Base-by-base conservation (phyloP, 345 rosid genomes). In the Pugionium cornutum region DNA sequence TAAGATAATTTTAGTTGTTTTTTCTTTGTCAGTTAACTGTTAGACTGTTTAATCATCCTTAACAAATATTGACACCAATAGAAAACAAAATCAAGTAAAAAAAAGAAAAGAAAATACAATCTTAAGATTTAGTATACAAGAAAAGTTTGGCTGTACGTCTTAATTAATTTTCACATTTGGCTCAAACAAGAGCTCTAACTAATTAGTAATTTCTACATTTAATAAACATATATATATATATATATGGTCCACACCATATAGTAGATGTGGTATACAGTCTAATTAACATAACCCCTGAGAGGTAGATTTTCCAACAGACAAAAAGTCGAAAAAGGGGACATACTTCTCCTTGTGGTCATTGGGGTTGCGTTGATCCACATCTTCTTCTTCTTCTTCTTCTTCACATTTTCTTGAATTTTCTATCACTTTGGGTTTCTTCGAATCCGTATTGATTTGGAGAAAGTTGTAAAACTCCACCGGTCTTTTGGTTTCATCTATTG, bases 401-500 rank as follows among this genome's bases (percentile, higher is more conserved):
- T 44, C 40, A 18, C 18, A 18, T 57, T 58, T 72, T 65, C 56
- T 73, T 58, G 76, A 51, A 73, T 75, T 84, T 47, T 85, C 74
- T 36, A 64, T 64, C 62, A 79, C 84, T 56, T 81, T 85, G 11
- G 78, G 79, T 72, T 49, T 81, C 42, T 79, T 83, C 1, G 85
- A 83, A n/a, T 86, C 96, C 1, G 86, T 70, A 47, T 84, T 80
- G 42, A 88, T 79, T 77, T 81, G 87, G 2, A 88, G 86, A 77
- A 88, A 88, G 40, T 88, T 83, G 69, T 86, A 86, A 51, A 88
- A 86, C 70, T 88, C 89, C 3, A 74, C 61, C 32, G 77, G 77
- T 43, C 60, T 36, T 62, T 62, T 62, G 4, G 30, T 67, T 55
- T 62, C 65, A 42, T 54, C 66, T 45, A 44, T 61, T 41, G 41